phyloP scores from a whole-genome alignment of 495 filamentous ascomycete species.

The Mycothermus thermophilus region DNA sequence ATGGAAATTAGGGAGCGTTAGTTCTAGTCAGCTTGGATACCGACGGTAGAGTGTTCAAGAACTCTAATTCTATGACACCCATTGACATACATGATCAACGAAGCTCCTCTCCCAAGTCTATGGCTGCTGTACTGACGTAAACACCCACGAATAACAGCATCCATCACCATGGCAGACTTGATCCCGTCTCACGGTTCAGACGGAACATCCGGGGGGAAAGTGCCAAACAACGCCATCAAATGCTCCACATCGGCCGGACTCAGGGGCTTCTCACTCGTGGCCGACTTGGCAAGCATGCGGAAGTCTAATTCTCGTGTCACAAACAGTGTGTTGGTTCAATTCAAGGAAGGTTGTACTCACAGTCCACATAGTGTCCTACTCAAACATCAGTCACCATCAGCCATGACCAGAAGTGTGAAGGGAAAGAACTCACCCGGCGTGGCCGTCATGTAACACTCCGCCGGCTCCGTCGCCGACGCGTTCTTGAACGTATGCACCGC shows the following conservation, averaged over 20 bases:
- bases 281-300: constrained; percentile 20
- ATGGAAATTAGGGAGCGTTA: too few relatives aligned
- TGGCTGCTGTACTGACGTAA: too few relatives aligned
- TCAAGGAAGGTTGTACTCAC: constrained; percentile 6
- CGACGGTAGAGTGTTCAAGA: too few relatives aligned
- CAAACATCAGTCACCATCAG: not conserved
- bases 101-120: too few relatives aligned
- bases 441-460: constrained; percentile 41
- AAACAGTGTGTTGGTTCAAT: not conserved
- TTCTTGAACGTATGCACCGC: constrained; percentile 43
- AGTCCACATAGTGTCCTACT: constrained; percentile 19
- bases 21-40: too few relatives aligned
- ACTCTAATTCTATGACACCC: too few relatives aligned
- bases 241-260: constrained; percentile 11
- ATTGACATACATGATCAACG: too few relatives aligned
- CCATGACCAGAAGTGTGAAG: not conserved
- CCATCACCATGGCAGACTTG: too few relatives aligned
- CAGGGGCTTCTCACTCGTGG: constrained; percentile 11
- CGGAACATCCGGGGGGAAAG: constrained; percentile 21
- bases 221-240: constrained; percentile 25
- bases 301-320: constrained; percentile 14
- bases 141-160: too few relatives aligned
- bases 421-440: constrained; percentile 24
- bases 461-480: constrained; percentile 35
- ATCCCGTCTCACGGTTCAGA: constrained; percentile 18